Evolutionary conservation across 176 grass and related monocot genomes (phyloP).

Genomic region (Carex pumila): DNA sequence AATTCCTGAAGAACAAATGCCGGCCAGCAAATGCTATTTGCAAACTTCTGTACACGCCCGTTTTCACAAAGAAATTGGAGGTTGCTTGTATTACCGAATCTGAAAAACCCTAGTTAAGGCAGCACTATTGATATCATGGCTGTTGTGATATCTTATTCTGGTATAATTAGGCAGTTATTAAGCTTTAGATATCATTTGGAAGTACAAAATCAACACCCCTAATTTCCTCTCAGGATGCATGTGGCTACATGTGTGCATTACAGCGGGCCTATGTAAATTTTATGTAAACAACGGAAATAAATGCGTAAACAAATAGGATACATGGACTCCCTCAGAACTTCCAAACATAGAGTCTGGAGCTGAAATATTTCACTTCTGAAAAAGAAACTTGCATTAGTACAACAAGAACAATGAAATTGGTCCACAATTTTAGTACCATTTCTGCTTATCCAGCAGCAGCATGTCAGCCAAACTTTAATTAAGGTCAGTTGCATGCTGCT

Average conservation of each 20-base stretch:
- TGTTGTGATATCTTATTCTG: neutral
- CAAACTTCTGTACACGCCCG: constrained; percentile 78
- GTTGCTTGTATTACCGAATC: constrained; percentile 71
- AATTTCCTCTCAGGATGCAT: neutral
- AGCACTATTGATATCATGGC: neutral
- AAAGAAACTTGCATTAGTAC: constrained; percentile 31
- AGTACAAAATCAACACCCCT: neutral
- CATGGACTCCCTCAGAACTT: constrained; percentile 75
- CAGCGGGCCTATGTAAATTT: neutral
- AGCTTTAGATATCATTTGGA: neutral
- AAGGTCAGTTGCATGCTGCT: neutral
- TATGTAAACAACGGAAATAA: neutral
- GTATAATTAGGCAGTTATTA: neutral
- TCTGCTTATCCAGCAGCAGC: neutral
- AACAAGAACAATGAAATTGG: constrained; percentile 7
- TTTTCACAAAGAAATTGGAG: constrained; percentile 77
- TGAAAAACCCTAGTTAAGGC: constrained; percentile 55
- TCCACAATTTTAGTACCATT: neutral
- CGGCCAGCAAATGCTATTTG: constrained; percentile 84
- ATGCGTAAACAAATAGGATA: constrained; percentile 44
- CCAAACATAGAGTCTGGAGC: constrained; percentile 70
- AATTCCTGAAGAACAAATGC: constrained; percentile 73
- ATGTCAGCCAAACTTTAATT: neutral
- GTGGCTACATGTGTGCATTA: neutral
- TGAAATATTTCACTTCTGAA: constrained; percentile 65